Base-by-base conservation (phyloP, 1,284 basidiomycete genomes). In the Somion occarium region DNA sequence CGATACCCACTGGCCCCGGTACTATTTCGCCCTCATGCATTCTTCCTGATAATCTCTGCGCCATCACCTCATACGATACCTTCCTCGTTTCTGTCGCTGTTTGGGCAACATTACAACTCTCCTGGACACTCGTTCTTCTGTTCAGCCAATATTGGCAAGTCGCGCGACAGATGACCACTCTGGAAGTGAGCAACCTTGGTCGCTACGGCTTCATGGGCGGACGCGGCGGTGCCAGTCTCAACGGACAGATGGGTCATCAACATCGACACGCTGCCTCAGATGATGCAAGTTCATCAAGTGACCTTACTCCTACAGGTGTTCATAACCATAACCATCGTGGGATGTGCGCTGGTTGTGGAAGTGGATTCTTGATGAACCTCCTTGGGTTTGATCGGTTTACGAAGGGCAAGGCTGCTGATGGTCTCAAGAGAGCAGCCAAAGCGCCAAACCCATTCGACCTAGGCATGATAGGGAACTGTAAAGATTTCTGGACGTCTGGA, bases 161-260 rank as follows among this genome's bases (percentile, higher is more conserved):
- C 49, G 80, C 86, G 7, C 80, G 89, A 18, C 96, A 99, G 65
- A 92, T 99, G 83, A 99, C 96, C 1, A 98, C 96, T 0, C 80
- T 97, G 51, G 96, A 99, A 65, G 91, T 98, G 3, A 89, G 86
- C 53, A 99, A 99, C 64, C 82, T 98, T 2, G 93, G 95, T 0
- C 79, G 96, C 46, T 98, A 88, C 63, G 96, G 97, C 2, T 98
- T 86, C 73, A 98, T 99, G 93, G 97, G 96, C 44, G 94, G 94
- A 0, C 84, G 91, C 25, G 93, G 91, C 1, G 91, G 91, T 3
- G 79, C 79, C 1, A 81, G 76, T 48, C 68, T 88, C 18, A 69
- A 69, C 44, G 74, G 74, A 26, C 88, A 89, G 64, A 87, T 87
- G 83, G 85, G 88, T 2, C 84, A 87, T 61, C 71, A 60, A 49